A percentile compares a stretch with the other conserved stretches of the same genome.
Evolutionary conservation across 306 rosid genomes (phyloP).

Genomic region (Acacia melanoxylon): DNA sequence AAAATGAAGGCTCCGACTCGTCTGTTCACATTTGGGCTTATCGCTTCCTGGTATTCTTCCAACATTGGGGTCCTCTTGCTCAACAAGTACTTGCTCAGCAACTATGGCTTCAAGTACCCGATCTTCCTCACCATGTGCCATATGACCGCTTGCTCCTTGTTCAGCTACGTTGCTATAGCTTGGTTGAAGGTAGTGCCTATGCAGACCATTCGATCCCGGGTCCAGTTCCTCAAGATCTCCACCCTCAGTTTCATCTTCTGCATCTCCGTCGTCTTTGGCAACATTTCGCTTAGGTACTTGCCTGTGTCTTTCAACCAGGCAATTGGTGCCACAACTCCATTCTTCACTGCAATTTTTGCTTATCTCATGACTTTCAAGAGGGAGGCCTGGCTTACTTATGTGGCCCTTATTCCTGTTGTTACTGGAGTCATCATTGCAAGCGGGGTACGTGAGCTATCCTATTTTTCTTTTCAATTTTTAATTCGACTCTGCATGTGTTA

Average conservation of each 20-base stretch:
- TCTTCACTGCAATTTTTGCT: constrained; percentile 95
- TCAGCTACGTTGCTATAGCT: constrained; percentile 94
- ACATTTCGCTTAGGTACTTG: constrained; percentile 80
- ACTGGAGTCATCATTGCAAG: constrained; percentile 96
- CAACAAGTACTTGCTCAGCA: constrained; percentile 91
- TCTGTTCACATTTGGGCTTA: constrained; percentile 79
- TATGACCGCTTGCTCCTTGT: constrained; percentile 92
- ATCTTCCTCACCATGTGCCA: constrained; percentile 99
- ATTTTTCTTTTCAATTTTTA: not conserved
- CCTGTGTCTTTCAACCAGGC: constrained; percentile 98
- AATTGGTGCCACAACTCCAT: constrained; percentile 94
- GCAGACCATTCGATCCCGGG: constrained; percentile 87
- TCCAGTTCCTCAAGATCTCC: constrained; percentile 88
- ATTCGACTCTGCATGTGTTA: not conserved
- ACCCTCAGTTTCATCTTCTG: constrained; percentile 84
- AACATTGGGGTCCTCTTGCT: constrained; percentile 92
- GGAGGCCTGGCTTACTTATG: constrained; percentile 95
- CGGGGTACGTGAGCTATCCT: constrained; percentile 59
- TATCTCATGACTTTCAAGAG: constrained; percentile 83
- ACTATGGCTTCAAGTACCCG: constrained; percentile 98
- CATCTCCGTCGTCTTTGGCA: constrained; percentile 93
- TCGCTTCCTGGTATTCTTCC: constrained; percentile 86
- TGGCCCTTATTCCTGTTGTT: constrained; percentile 90
- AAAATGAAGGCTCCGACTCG: constrained; percentile 73
- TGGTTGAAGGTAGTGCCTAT: constrained; percentile 96